phyloP scores from a whole-genome alignment of 257 asterid species.

The Ilex asprella region DNA sequence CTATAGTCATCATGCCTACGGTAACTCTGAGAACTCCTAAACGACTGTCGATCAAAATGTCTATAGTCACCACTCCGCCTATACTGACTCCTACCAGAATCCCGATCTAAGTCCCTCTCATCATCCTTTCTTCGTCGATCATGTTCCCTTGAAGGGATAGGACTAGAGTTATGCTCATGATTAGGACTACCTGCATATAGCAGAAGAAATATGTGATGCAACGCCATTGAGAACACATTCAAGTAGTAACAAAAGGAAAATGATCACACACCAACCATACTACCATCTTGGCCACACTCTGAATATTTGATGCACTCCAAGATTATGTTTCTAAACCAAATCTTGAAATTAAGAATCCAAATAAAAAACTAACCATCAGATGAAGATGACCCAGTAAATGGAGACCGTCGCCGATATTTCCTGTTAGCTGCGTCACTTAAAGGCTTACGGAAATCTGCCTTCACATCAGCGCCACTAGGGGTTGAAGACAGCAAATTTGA shows the following conservation, averaged over 20 bases:
- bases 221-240: too few species aligned
- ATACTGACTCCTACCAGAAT: conserved; percentile 34
- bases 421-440: conserved; percentile 55
- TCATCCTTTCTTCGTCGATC: conserved; percentile 52
- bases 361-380: conserved; percentile 52
- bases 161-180: conserved; percentile 44
- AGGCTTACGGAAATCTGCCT: conserved; percentile 76
- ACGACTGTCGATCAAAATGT: conserved; percentile 53
- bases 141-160: conserved; percentile 43
- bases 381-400: conserved; percentile 55
- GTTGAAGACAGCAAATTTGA: conserved; percentile 23
- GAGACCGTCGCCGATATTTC: conserved; percentile 88
- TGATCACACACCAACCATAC: too few species aligned
- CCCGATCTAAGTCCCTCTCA: conserved; percentile 30
- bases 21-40: conserved; percentile 36
- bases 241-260: conserved; percentile 29
- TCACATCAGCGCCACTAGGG: conserved; percentile 37
- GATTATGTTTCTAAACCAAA: too few species aligned
- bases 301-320: too few species aligned
- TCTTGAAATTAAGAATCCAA: not conserved
- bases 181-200: conserved; percentile 65
- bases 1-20: conserved; percentile 45
- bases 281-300: too few species aligned
- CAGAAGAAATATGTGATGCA: conserved; percentile 18
- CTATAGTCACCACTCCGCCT: conserved; percentile 48